A percentile compares a stretch with the other conserved stretches of the same genome.
phyloP scores from a whole-genome alignment of 73 alveolate species.

The Paramecium caudatum region DNA sequence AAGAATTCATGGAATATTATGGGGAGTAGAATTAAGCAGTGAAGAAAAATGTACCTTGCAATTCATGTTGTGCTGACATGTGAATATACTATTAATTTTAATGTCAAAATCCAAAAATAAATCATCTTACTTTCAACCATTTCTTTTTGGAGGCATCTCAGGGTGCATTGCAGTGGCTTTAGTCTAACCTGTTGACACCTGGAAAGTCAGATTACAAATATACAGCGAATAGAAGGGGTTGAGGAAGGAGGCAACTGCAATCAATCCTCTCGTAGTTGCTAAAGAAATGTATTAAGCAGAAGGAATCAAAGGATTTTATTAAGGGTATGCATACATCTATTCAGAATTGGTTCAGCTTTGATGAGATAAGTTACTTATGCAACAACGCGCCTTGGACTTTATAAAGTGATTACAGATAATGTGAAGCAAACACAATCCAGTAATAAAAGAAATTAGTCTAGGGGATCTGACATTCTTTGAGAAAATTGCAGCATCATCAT shows the following conservation, averaged over 20 bases:
- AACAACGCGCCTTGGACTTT: constrained; percentile 87
- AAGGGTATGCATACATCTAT: constrained; percentile 75
- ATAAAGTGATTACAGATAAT: constrained; percentile 70
- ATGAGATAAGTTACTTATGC: constrained; percentile 89
- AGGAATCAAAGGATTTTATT: constrained; percentile 85
- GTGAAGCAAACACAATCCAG: constrained; percentile 80
- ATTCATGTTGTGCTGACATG: constrained; percentile 36
- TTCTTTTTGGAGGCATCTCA: constrained; percentile 87
- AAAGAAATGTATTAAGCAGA: constrained; percentile 74
- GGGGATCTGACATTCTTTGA: constrained; percentile 75
- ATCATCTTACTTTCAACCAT: constrained; percentile 77
- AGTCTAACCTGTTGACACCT: constrained; percentile 88
- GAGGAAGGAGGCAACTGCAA: constrained; percentile 30
- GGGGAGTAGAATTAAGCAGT: neutral
- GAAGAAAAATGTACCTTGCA: neutral
- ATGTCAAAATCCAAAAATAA: constrained; percentile 26
- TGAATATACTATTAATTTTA: constrained; percentile 35
- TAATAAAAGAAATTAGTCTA: too few relatives aligned
- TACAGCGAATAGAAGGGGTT: constrained; percentile 82
- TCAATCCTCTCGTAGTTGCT: constrained; percentile 84
- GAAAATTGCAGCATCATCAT: constrained; percentile 79
- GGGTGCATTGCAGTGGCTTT: constrained; percentile 87
- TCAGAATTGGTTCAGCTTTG: constrained; percentile 85
- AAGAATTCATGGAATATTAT: neutral
- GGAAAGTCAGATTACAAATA: constrained; percentile 89